These are phyloP conservation scores for Lodderomyces parapsilosis DNA, from an alignment of 1,139 yeast genomes.

Conservation along the genomic window DNA sequence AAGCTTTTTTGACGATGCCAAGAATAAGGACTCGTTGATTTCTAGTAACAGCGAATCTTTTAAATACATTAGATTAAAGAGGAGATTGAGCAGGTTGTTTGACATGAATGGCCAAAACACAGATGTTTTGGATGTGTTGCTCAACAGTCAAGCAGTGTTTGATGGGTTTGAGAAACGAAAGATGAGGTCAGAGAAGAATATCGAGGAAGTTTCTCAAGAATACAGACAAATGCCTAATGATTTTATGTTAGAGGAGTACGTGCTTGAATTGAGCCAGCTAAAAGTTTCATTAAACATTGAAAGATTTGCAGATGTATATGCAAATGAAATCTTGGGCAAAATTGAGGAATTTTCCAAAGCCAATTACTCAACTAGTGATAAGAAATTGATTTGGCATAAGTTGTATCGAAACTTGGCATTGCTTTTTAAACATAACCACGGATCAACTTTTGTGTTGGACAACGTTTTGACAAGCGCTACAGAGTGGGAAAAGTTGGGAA, in stretches of 20 bases:
- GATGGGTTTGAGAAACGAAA: constrained; percentile 13
- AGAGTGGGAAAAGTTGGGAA: constrained; percentile 29
- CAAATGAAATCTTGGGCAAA: constrained; percentile 12
- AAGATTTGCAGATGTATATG: constrained; percentile 17
- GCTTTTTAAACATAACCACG: constrained; percentile 35
- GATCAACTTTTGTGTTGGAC: constrained; percentile 35
- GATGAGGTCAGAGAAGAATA: constrained; percentile 1
- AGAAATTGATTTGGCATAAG: constrained; percentile 24
- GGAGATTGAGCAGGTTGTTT: constrained; percentile 23
- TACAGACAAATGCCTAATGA: constrained; percentile 41
- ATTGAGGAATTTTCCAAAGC: constrained; percentile 11
- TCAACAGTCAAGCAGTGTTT: constrained; percentile 26
- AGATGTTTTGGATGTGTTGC: constrained; percentile 32
- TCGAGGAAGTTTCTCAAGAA: not conserved
- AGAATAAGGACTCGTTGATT: constrained; percentile 14
- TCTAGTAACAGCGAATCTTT: constrained; percentile 20
- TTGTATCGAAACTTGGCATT: constrained; percentile 29
- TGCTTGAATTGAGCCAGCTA: constrained; percentile 30
- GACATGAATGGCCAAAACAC: constrained; percentile 31
- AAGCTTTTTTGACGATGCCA: constrained; percentile 14
- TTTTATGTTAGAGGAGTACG: constrained; percentile 34
- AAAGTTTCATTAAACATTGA: constrained; percentile 14
- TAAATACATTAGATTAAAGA: constrained; percentile 21
- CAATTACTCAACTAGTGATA: constrained; percentile 18
- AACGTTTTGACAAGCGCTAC: constrained; percentile 30